Percentiles rank a stretch among this genome's conserved stretches.
Evolutionary conservation across 441 rosid genomes (phyloP).

Genomic region (Adansonia grandidieri): DNA sequence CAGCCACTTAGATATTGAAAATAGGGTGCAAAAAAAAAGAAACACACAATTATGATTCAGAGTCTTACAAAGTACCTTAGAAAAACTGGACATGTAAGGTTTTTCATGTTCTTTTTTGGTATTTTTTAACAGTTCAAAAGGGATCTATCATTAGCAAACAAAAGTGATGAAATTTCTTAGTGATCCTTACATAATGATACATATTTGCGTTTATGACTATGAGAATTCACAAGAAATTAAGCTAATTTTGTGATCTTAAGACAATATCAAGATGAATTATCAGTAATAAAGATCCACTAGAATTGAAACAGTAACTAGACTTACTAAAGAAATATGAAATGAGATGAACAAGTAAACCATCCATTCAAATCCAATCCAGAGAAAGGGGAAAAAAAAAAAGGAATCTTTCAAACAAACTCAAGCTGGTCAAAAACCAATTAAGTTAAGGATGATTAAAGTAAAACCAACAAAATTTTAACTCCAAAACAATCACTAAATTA

Average conservation of each 20-base stretch:
- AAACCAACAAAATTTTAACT: background rate
- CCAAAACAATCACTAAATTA: background rate
- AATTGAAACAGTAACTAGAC: background rate
- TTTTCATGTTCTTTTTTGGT: too few species aligned
- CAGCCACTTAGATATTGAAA: conserved; percentile 15
- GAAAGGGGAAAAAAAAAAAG: too few species aligned
- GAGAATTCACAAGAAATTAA: background rate
- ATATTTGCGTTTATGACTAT: background rate
- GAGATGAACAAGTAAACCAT: background rate
- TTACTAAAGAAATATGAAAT: background rate
- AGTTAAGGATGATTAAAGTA: background rate
- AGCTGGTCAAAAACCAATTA: background rate
- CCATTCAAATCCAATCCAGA: background rate
- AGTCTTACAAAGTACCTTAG: background rate
- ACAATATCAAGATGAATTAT: background rate
- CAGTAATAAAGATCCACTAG: background rate
- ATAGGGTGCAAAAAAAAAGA: background rate
- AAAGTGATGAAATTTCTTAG: too few species aligned
- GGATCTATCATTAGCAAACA: too few species aligned
- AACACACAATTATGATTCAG: background rate
- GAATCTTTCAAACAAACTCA: background rate
- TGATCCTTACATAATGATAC: too few species aligned
- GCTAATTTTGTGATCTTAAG: too few species aligned
- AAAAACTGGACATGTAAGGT: too few species aligned
- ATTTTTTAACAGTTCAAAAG: too few species aligned